These are phyloP conservation scores for Tubosaeta brunneosetosa DNA, from an alignment of 768 basidiomycete genomes.

Conservation along the genomic window DNA sequence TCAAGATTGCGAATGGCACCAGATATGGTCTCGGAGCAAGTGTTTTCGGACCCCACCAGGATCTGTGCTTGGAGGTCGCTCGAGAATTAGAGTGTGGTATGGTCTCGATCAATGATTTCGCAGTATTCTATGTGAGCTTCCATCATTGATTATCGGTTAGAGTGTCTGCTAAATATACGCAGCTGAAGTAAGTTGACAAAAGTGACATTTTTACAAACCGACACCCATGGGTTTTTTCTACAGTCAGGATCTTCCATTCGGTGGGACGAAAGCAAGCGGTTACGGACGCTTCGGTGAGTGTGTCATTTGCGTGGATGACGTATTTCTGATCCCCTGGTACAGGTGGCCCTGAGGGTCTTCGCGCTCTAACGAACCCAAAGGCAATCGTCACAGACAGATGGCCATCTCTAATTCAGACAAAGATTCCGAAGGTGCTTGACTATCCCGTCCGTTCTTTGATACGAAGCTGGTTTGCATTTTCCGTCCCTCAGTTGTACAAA, in stretches of 20 bases:
- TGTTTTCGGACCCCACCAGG: slow-evolving; percentile 86
- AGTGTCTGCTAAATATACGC: slow-evolving; percentile 15
- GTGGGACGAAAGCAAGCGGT: slow-evolving; percentile 86
- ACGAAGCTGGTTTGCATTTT: slow-evolving; percentile 62
- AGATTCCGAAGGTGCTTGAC: slow-evolving; percentile 80
- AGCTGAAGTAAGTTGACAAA: slow-evolving; percentile 59
- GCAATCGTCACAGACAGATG: slow-evolving; percentile 83
- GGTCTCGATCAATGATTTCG: slow-evolving; percentile 97
- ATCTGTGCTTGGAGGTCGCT: slow-evolving; percentile 74
- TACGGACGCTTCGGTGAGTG: slow-evolving; percentile 86
- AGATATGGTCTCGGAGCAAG: slow-evolving; percentile 89
- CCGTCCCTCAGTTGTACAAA: neutral
- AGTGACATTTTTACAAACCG: slow-evolving; percentile 5
- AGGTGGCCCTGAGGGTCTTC: slow-evolving; percentile 93
- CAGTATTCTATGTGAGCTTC: slow-evolving; percentile 70
- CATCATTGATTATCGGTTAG: neutral
- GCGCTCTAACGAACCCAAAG: slow-evolving; percentile 83
- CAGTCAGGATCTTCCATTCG: slow-evolving; percentile 92
- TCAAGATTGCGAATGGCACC: slow-evolving; percentile 84
- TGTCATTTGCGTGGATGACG: neutral
- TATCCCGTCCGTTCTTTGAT: slow-evolving; percentile 75
- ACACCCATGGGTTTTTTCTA: slow-evolving; percentile 1
- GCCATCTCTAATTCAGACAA: slow-evolving; percentile 78
- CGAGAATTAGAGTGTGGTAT: slow-evolving; percentile 86
- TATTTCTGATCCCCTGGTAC: slow-evolving; percentile 7